Conservation (phyloP, 1,284 basidiomycete species). For the Cryptococcus wingfieldii region DNA sequence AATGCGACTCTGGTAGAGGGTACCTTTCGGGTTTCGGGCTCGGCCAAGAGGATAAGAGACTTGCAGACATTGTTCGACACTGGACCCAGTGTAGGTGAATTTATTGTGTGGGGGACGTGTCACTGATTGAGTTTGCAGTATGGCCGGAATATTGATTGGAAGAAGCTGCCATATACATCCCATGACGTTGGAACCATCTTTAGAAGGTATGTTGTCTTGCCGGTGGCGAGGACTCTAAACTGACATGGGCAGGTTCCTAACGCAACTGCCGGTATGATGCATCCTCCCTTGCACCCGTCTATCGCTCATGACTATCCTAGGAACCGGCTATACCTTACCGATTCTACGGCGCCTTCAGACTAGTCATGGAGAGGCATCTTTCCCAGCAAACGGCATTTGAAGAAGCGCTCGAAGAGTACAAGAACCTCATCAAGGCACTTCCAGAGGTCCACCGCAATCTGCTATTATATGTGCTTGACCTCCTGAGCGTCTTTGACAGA, state of each 20-base stretch:
- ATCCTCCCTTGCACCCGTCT: not conserved
- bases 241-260: conserved; percentile 61
- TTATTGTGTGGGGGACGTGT: not conserved
- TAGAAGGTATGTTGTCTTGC: conserved; percentile 55
- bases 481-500: conserved; percentile 88
- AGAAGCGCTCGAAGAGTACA: conserved; percentile 71
- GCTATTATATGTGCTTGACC: conserved; percentile 90
- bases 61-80: conserved; percentile 85
- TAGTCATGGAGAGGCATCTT: not conserved
- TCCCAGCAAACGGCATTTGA: conserved; percentile 50
- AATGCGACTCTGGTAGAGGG: conserved; percentile 92
- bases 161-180: conserved; percentile 73
- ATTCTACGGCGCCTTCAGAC: not conserved
- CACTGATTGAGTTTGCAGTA: conserved; percentile 57
- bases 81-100: conserved; percentile 68
- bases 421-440: conserved; percentile 75
- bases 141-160: conserved; percentile 90
- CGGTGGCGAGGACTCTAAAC: not conserved
- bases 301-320: conserved; percentile 8
- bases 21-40: conserved; percentile 90
- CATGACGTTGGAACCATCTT: conserved; percentile 97
- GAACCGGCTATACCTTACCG: conserved; percentile 37
- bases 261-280: conserved; percentile 79
- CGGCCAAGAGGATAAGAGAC: conserved; percentile 90
- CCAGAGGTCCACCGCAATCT: conserved; percentile 89